Evolutionary conservation across 306 rosid species (phyloP), one percentile per base, ranked within the genome.

Genomic region (Ormosia emarginata): DNA sequence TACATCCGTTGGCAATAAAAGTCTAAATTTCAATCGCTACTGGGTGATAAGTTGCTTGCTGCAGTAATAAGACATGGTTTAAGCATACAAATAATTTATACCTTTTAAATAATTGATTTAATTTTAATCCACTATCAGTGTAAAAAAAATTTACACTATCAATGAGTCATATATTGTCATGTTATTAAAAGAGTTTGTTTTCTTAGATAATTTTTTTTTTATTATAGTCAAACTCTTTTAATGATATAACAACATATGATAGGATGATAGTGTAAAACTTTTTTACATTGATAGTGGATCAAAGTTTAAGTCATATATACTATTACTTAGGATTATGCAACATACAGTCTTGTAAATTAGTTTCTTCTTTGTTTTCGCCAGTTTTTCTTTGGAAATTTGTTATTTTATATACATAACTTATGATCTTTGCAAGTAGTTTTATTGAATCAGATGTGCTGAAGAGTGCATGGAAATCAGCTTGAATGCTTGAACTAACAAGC

Each of bases 391-490:
- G 30, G 33, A 56, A 18, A 56, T 24, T 24, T 56, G 30, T 52
- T 49, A 49, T 49, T 8, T 56, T 56, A 8, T 18, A 17, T 18
- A 8, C 61, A 55, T 17, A 62, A 68, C 24, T 61, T 40, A 7
- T 6, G 53, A 77, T 83, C 50, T 32, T 30, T 43, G 32, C 53
- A 15, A 36, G 52, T 17, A 58, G 39, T 24, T 72, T 64, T 32
- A 6, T 52, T 39, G 55, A 81, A 41, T 34, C 36, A 15, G 18
- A 74, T 53, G n/a, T 46, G 36, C 15, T 10, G 2, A 64, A 64
- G 59, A 83, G 36, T 43, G 71, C 71, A 53, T 80, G 76, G 14
- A 40, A 72, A 33, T 74, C 84, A 55, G 62, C 32, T 1, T 56
- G 62, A 67, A 82, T 76, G 32, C 57, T 53, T 69, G 61, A 62